Evolutionary conservation across 139 green algal genomes (phyloP), one percentile per base, ranked within the genome.

Genomic region (Spirogloea muscicola): DNA sequence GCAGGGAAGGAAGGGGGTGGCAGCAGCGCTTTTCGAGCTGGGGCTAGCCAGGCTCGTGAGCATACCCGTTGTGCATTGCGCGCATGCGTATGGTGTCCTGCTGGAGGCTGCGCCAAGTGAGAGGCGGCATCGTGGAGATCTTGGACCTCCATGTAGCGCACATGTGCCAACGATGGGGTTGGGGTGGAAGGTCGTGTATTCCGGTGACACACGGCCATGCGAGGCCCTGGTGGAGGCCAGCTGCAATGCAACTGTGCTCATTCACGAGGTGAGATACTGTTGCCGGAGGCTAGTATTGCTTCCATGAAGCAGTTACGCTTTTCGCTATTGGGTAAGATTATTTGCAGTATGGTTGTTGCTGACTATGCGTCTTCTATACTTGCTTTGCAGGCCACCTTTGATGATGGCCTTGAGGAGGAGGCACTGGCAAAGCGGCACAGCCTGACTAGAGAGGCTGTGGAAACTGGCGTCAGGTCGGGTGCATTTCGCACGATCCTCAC

Each of bases 401-500:
- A 98, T 62, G 87, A 97, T 63, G 84, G 79, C 0, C 84, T 97
- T 82, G 25, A 61, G 33, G 73, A 86, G 29, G 94, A 98, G 62
- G 95, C 95, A 4, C 5, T 87, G 1, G 82, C 80, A 36, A 98
- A 98, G 87, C 77, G 79, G 33, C 95, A 99, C 86, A 92, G 83
- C 83, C 94, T 91, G 29, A 94, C 86, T 2, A 65, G 68, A 9
- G 93, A 98, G 69, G 95, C 93, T 33, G 70, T 99, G 31, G 43
- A 77, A 27, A 76, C 87, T 2, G 89, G 88, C 13, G 29, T 63
- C 18, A 70, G 86, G 58, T 87, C 92, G 10, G 79, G 86, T 2
- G 94, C 86, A 1, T 96, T 92, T 78, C 85, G 91, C n/a, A 94
- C 84, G 4, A 69, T 99, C 31, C 83, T 99, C 44, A 99, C 95